Conservation (phyloP, 441 rosid species). For the Viola pubescens region DNA sequence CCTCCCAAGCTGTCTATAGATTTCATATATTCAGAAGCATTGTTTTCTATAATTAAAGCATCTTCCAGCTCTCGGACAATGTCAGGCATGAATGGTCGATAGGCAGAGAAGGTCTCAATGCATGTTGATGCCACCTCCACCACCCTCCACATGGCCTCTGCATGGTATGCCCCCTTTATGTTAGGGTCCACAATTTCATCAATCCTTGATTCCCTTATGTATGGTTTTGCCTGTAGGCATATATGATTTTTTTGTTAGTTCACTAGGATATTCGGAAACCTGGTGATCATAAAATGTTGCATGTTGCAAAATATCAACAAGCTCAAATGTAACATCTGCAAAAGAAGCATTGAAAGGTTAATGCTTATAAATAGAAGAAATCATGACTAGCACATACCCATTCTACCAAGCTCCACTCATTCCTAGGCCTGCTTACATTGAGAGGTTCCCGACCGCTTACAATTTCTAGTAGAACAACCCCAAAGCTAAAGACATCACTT, state of each 20-base stretch:
- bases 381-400: slow-evolving; percentile 40
- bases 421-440: slow-evolving; percentile 55
- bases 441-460: slow-evolving; percentile 72
- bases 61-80: slow-evolving; percentile 65
- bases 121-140: slow-evolving; percentile 70
- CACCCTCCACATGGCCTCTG: slow-evolving; percentile 79
- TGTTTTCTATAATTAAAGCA: slow-evolving; percentile 71
- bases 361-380: not conserved
- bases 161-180: slow-evolving; percentile 62
- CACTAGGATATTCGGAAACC: not conserved
- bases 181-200: slow-evolving; percentile 69
- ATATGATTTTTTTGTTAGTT: slow-evolving; percentile 9
- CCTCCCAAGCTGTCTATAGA: slow-evolving; percentile 66
- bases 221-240: slow-evolving; percentile 53
- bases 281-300: not conserved
- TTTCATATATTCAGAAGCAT: slow-evolving; percentile 74
- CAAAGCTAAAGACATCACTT: slow-evolving; percentile 75
- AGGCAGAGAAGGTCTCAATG: slow-evolving; percentile 56
- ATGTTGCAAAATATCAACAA: no score
- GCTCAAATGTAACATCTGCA: not conserved
- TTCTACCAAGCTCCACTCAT: slow-evolving; percentile 78
- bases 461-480: slow-evolving; percentile 67
- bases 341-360: not conserved
- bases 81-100: slow-evolving; percentile 56
- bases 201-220: slow-evolving; percentile 58